These are phyloP conservation scores for Aspergillus ellipticus DNA, from an alignment of 495 filamentous ascomycete genomes.

Conservation along the genomic window DNA sequence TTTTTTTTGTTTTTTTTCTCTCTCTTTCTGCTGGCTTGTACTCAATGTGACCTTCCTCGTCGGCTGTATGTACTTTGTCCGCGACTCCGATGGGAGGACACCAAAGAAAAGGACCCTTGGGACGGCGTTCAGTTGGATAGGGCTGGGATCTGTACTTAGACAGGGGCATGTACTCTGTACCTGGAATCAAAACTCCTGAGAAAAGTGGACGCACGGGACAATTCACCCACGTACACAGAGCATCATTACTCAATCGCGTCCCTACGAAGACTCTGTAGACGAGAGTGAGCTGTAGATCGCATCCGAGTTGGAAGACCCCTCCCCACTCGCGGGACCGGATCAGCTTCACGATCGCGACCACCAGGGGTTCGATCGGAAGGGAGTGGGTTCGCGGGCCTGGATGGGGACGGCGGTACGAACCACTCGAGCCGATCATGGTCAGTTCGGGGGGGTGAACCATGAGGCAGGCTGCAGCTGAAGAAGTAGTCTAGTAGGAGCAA, in stretches of 20 bases:
- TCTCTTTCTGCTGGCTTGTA: constrained; percentile 10
- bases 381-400: too few relatives aligned
- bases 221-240: too few relatives aligned
- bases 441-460: too few relatives aligned
- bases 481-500: not conserved
- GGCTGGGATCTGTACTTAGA: not conserved
- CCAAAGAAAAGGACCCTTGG: not conserved
- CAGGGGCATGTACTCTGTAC: not conserved
- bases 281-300: too few relatives aligned
- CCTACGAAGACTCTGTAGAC: not conserved
- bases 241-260: too few relatives aligned
- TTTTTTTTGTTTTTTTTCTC: constrained; percentile 10
- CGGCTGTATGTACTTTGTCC: not conserved
- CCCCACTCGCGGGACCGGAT: too few relatives aligned
- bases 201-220: not conserved
- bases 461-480: too few relatives aligned
- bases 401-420: too few relatives aligned
- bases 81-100: not conserved
- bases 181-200: not conserved
- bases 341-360: too few relatives aligned
- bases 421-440: too few relatives aligned
- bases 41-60: not conserved
- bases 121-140: not conserved
- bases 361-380: too few relatives aligned
- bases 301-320: too few relatives aligned